Evolutionary conservation across 148 eudicot genomes (phyloP).

Genomic region (Fagopyrum tataricum): DNA sequence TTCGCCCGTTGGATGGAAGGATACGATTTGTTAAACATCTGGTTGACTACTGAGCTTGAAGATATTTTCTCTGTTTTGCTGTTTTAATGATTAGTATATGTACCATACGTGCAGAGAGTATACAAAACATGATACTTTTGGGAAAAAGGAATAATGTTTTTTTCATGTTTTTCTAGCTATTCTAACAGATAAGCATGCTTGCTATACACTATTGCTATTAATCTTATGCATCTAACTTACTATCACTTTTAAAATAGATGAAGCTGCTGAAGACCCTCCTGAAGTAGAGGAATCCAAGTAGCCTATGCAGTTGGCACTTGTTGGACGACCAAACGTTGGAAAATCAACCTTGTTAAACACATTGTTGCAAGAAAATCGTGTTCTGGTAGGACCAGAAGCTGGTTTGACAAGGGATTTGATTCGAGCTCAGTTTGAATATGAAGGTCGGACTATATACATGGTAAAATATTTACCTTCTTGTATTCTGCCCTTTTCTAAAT

Average conservation of each 20-base stretch:
- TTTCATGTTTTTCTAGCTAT: not conserved
- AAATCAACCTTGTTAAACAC: conserved; percentile 90
- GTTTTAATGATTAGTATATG: not conserved
- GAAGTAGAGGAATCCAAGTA: conserved; percentile 63
- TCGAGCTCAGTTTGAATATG: conserved; percentile 83
- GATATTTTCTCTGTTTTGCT: too few relatives aligned
- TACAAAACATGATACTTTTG: not conserved
- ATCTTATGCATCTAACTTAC: conserved; percentile 9
- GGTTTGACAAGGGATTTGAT: conserved; percentile 96
- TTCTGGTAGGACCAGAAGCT: conserved; percentile 96
- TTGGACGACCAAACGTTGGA: conserved; percentile 93
- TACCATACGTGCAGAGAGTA: not conserved
- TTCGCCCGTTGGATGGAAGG: not conserved
- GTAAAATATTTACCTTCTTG: conserved; percentile 30
- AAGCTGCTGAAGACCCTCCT: conserved; percentile 28
- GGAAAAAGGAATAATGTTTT: not conserved
- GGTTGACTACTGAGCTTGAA: not conserved
- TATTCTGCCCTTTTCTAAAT: conserved; percentile 6
- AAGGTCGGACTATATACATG: conserved; percentile 77
- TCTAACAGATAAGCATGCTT: not conserved
- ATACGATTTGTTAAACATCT: not conserved
- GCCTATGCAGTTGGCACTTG: conserved; percentile 87
- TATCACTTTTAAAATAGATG: conserved; percentile 17
- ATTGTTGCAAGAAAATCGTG: conserved; percentile 90
- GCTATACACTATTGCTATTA: not conserved